Evolutionary conservation across 768 basidiomycete species (phyloP).

Genomic region (Phanerochaete sordida): DNA sequence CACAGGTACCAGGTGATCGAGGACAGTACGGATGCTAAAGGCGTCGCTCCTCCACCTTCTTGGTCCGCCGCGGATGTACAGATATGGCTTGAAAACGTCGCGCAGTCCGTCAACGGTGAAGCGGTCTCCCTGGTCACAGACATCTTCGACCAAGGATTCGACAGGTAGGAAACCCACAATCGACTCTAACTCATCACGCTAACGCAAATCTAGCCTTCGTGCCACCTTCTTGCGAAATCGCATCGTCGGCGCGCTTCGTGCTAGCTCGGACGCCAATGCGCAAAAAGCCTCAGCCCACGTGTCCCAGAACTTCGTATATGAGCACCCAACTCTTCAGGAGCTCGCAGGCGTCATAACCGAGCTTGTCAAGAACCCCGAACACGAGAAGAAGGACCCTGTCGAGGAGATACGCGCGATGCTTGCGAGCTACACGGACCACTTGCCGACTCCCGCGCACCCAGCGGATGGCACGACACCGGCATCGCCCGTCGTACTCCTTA

Average conservation of each 20-base stretch:
- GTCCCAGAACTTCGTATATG: conserved; percentile 7
- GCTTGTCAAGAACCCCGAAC: not conserved
- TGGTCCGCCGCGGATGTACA: conserved; percentile 7
- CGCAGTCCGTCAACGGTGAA: not conserved
- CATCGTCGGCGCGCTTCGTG: conserved; percentile 3
- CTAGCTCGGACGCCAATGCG: not conserved
- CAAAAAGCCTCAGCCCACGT: not conserved
- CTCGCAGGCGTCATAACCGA: not conserved
- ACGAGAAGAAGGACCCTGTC: not conserved
- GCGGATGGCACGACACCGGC: not conserved
- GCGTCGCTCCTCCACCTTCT: conserved; percentile 6
- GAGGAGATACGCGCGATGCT: conserved; percentile 5
- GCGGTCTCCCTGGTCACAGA: conserved; percentile 1
- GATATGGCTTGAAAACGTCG: conserved; percentile 9
- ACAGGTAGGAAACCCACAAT: conserved; percentile 23
- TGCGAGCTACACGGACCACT: conserved; percentile 14
- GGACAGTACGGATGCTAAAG: conserved; percentile 5
- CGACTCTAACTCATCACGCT: not conserved
- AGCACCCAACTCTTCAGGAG: not conserved
- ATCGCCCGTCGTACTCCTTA: conserved; percentile 21
- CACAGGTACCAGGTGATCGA: conserved; percentile 12
- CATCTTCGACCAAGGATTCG: conserved; percentile 33
- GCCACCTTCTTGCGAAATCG: conserved; percentile 11
- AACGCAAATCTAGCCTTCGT: too few relatives aligned
- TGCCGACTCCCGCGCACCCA: not conserved